phyloP scores from a whole-genome alignment of 768 basidiomycete genomes.

The Phylloporus scabripes region DNA sequence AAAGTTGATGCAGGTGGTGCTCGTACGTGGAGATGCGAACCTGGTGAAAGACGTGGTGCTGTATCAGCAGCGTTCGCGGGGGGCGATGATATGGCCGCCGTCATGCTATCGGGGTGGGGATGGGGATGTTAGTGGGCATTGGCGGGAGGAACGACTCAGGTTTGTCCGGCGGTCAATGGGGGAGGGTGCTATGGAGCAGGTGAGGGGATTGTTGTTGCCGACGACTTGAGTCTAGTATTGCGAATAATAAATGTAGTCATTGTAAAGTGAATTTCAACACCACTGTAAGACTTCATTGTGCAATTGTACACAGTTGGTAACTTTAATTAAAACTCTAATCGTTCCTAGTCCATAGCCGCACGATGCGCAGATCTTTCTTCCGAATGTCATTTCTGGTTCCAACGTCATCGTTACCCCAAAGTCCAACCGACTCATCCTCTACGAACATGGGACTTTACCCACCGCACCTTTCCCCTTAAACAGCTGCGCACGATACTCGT shows the following conservation, averaged over 20 bases:
- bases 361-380: background rate
- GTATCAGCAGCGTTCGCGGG: constrained; percentile 48
- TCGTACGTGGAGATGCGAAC: constrained; percentile 43
- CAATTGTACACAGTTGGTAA: background rate
- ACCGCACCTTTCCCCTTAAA: background rate
- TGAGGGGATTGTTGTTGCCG: constrained; percentile 9
- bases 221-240: background rate
- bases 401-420: no score
- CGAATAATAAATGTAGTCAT: no score
- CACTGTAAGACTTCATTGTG: background rate
- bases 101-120: constrained; percentile 40
- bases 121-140: constrained; percentile 3
- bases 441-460: background rate
- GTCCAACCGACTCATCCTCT: no score
- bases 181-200: constrained; percentile 6
- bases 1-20: constrained; percentile 48
- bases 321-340: background rate
- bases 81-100: constrained; percentile 41
- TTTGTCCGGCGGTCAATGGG: constrained; percentile 13
- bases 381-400: background rate
- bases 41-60: constrained; percentile 48
- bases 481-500: constrained; percentile 4
- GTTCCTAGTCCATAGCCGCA: background rate
- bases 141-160: constrained; percentile 15
- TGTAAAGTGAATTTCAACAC: no score